Conservation (phyloP, 108 stramenopile species). For the Schizochytrium sp. region DNA sequence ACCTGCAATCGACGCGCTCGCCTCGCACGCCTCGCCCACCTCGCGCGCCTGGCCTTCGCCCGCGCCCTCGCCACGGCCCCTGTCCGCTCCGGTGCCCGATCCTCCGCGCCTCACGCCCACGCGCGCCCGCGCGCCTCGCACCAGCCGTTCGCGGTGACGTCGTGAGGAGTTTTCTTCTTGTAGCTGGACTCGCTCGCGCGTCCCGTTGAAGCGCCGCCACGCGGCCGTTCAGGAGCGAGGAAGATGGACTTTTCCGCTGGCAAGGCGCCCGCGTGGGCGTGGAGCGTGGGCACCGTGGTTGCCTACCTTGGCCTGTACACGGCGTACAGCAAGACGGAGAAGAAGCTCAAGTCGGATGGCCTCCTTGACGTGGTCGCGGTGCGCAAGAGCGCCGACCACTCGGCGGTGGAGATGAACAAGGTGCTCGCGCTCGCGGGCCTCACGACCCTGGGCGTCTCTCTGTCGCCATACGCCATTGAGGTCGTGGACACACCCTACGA, state of each 20-base stretch:
- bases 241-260: not conserved
- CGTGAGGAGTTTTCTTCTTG: too few species aligned
- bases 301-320: constrained; percentile 18
- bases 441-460: not conserved
- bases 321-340: not conserved
- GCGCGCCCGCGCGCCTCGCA: too few species aligned
- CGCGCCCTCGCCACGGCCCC: too few species aligned
- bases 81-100: too few species aligned
- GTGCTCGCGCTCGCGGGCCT: constrained; percentile 17
- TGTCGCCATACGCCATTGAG: not conserved
- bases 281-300: constrained; percentile 5
- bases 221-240: too few species aligned
- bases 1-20: too few species aligned
- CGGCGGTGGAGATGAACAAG: constrained; percentile 19
- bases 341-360: not conserved
- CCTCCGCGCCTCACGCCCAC: too few species aligned
- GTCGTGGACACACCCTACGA: not conserved
- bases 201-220: too few species aligned
- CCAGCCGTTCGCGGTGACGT: too few species aligned
- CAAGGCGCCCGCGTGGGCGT: not conserved
- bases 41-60: too few species aligned
- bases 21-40: too few species aligned
- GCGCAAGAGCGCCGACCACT: not conserved
- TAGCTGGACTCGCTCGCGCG: too few species aligned
- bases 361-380: constrained; percentile 4